Conservation (phyloP, 2,329 filamentous ascomycete genomes). For the Fusarium veterinarium region DNA sequence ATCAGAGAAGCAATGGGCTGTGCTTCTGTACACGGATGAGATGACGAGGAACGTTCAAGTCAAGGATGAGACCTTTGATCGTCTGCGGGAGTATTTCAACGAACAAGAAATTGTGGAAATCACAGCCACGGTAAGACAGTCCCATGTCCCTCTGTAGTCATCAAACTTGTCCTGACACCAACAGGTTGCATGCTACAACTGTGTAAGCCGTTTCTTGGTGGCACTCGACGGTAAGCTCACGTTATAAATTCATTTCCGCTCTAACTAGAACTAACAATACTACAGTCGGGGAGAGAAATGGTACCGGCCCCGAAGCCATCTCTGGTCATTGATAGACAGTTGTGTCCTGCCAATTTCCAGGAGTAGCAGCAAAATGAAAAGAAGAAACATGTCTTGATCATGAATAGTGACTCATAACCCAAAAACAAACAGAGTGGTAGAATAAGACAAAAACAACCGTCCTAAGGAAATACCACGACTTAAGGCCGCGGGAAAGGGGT, state of each 20-base stretch:
- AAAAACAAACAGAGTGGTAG: not conserved
- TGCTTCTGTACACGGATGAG: conserved; percentile 80
- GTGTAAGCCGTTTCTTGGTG: conserved; percentile 85
- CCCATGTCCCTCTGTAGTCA: not conserved
- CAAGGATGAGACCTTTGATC: conserved; percentile 73
- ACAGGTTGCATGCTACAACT: conserved; percentile 80
- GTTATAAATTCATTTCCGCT: conserved; percentile 11
- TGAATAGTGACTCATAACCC: not conserved
- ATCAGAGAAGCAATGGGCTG: conserved; percentile 72
- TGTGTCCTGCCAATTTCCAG: conserved; percentile 5
- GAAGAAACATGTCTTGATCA: not conserved
- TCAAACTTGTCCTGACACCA: conserved; percentile 27
- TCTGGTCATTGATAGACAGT: conserved; percentile 47
- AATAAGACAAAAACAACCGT: conserved; percentile 10
- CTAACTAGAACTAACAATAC: conserved; percentile 43
- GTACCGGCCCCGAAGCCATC: conserved; percentile 59
- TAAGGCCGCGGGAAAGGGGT: conserved; percentile 48
- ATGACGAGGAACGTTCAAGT: conserved; percentile 84
- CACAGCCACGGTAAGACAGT: conserved; percentile 72
- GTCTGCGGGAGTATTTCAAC: conserved; percentile 69
- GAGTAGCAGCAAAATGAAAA: conserved; percentile 9
- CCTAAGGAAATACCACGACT: conserved; percentile 22
- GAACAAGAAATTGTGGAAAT: conserved; percentile 84
- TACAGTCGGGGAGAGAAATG: conserved; percentile 68
- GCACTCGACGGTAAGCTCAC: conserved; percentile 75